Percentiles rank a stretch among this genome's conserved stretches.
phyloP scores from a whole-genome alignment of 1,139 yeast genomes.

The Suhomyces kunorum region DNA sequence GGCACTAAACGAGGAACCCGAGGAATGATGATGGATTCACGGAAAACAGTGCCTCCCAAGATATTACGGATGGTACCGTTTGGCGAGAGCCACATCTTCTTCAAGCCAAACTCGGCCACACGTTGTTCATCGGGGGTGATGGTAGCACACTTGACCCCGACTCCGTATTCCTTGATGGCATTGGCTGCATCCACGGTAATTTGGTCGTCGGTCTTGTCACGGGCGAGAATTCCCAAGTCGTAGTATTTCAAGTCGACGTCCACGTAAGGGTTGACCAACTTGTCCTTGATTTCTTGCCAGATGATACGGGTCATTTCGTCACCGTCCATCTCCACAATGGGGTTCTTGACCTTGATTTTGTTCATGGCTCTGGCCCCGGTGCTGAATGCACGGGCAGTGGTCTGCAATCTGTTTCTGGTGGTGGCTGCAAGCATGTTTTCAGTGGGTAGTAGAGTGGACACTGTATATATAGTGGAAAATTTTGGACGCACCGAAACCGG shows the following conservation, averaged over 20 bases:
- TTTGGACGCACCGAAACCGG: conserved; percentile 9
- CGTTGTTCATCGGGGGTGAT: conserved; percentile 98
- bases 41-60: conserved; percentile 92
- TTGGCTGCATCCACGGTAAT: conserved; percentile 88
- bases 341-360: conserved; percentile 81
- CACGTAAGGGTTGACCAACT: conserved; percentile 80
- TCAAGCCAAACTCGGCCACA: conserved; percentile 83
- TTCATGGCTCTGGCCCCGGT: conserved; percentile 19
- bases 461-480: conserved; percentile 4
- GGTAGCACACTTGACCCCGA: conserved; percentile 96
- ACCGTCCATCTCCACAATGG: conserved; percentile 95
- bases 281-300: conserved; percentile 82
- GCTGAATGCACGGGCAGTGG: conserved; percentile 25
- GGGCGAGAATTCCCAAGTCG: conserved; percentile 81
- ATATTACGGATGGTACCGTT: conserved; percentile 95
- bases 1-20: conserved; percentile 88
- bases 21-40: conserved; percentile 93
- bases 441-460: background rate
- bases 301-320: conserved; percentile 95
- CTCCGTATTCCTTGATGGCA: conserved; percentile 85
- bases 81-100: conserved; percentile 97
- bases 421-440: conserved; percentile 15
- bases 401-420: conserved; percentile 2
- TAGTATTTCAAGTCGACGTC: conserved; percentile 89
- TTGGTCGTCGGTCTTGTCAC: conserved; percentile 86